Base-by-base conservation (phyloP, 495 filamentous ascomycete genomes). In the Chlorociboria aeruginascens region DNA sequence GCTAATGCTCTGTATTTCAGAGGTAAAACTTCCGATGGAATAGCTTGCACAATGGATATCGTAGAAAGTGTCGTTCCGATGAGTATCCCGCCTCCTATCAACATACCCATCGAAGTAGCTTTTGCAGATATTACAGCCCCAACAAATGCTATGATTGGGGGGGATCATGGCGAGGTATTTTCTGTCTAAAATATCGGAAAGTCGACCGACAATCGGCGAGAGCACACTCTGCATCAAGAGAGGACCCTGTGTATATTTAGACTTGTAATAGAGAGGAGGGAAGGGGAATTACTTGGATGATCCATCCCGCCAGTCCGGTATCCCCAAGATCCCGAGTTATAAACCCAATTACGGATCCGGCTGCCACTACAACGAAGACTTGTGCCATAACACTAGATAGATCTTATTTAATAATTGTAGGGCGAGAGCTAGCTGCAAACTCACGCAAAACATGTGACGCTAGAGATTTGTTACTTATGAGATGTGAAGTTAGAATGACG, bases 41-140 rank as follows among this genome's bases (percentile, higher is more conserved):
- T 76, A 1, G 73, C 66, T 44, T 75, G 71, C 8, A 75, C 67
- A 43, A 78, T 71, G 4, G 70, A 63, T 25, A 74, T 69, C 1
- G 72, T 74, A 12, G 69, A 61, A 11, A 78, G 63, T 0, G 71
- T 74, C n/a, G 56, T 56, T 11, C 74, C 73, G 43, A 76, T 71
- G 7, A 76, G 54, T 7, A 78, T 68, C n/a, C 73, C 69, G 37
- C 74, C 74, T 12, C 68, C 73, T 43, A 76, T 73, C 6, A 78
- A 61, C 62, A 70, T 68, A 32, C 57, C 61, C 70, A 78, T 77
- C 3, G 63, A 67, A 14, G 62, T 69, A 0, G 74, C 73, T 43
- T 65, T 71, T n/a, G 73, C 74, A 11, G 69, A 77, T 8, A 77
- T 55, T 14, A 72, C 60, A 6, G 72, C 68, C 14, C 74, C 72